These are phyloP conservation scores for Afroboletus lepidellus DNA, from an alignment of 1,284 basidiomycete species.

Conservation along the genomic window DNA sequence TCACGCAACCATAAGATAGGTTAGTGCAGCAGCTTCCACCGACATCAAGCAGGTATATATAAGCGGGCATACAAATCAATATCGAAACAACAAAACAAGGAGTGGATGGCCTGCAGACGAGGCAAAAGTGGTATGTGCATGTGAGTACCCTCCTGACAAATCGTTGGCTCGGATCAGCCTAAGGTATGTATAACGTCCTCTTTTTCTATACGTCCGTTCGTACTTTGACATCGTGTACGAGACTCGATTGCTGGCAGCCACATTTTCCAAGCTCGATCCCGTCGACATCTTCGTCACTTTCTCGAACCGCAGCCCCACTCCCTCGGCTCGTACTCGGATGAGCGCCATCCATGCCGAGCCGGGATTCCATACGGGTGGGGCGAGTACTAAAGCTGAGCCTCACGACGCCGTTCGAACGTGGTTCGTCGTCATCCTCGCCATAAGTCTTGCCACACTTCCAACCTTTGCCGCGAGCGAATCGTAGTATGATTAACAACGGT, in stretches of 20 bases:
- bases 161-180: not conserved
- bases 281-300: not conserved
- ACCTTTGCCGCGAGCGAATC: conserved; percentile 22
- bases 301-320: not conserved
- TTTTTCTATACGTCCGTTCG: not conserved
- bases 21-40: not conserved
- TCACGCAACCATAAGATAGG: not conserved
- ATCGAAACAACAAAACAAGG: not conserved
- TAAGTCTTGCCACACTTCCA: conserved; percentile 12
- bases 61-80: not conserved
- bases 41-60: not conserved
- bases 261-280: conserved; percentile 16
- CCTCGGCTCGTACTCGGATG: conserved; percentile 5
- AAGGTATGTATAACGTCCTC: not conserved
- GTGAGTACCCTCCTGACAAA: not conserved
- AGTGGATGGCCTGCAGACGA: conserved; percentile 3
- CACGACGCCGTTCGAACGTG: not conserved
- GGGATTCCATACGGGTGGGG: not conserved
- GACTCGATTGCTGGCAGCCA: conserved; percentile 2
- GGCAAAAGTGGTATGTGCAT: not conserved
- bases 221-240: conserved; percentile 4
- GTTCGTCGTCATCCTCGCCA: not conserved
- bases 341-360: not conserved
- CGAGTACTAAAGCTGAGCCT: conserved; percentile 12
- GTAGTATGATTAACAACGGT: conserved; percentile 29